phyloP scores from a whole-genome alignment of 2,329 filamentous ascomycete species.

The Xylaria sp. region DNA sequence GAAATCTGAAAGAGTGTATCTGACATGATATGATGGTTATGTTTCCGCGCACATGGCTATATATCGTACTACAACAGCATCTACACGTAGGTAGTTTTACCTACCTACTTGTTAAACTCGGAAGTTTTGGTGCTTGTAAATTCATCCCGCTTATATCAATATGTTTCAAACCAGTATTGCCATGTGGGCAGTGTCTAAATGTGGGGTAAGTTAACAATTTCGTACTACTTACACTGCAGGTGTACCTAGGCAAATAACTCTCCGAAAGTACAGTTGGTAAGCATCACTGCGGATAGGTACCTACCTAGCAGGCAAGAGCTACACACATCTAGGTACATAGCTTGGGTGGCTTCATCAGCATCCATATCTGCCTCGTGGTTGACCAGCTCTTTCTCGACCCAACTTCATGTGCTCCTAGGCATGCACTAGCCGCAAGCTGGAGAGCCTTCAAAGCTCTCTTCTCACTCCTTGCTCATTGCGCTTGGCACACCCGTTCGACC shows the following conservation, averaged over 20 bases:
- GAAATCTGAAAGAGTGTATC: not conserved
- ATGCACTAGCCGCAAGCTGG: constrained; percentile 23
- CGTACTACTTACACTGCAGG: not conserved
- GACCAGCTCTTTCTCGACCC: constrained; percentile 1
- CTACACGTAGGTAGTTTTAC: too few relatives aligned
- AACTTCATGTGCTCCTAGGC: constrained; percentile 2
- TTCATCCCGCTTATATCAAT: not conserved
- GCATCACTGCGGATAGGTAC: too few relatives aligned
- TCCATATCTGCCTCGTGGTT: not conserved
- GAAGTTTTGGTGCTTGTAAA: not conserved
- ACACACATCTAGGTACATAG: not conserved
- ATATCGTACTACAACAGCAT: not conserved
- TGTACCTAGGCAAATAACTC: not conserved
- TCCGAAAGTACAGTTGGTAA: not conserved
- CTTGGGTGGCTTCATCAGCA: constrained; percentile 11
- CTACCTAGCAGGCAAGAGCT: not conserved
- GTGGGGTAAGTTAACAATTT: not conserved
- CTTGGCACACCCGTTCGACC: not conserved
- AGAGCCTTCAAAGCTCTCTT: constrained; percentile 17
- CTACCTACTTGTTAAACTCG: too few relatives aligned
- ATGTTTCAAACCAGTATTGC: not conserved
- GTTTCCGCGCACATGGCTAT: not conserved
- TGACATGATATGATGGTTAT: not conserved
- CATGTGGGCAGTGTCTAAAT: not conserved
- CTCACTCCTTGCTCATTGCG: not conserved